Evolutionary conservation across 2,329 filamentous ascomycete species (phyloP).

Genomic region (Calonectria fujianensis): DNA sequence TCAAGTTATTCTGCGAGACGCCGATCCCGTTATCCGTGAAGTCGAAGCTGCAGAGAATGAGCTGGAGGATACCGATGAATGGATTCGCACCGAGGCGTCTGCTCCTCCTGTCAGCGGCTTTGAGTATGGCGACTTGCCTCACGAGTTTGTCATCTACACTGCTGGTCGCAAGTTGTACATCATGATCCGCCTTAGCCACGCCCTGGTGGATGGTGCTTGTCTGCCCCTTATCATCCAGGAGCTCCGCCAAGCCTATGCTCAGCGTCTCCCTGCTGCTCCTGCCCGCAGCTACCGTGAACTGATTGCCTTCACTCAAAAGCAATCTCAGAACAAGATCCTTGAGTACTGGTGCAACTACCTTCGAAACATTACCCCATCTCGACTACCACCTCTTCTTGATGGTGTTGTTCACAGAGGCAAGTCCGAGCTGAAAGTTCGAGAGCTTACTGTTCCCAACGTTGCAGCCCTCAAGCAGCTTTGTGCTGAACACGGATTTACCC

Average conservation of each 20-base stretch:
- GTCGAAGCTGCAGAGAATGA: neutral
- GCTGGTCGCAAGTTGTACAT: slow-evolving; percentile 14
- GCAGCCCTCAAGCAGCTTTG: slow-evolving; percentile 16
- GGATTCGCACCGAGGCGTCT: slow-evolving; percentile 5
- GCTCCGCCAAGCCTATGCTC: slow-evolving; percentile 11
- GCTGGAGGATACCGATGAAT: slow-evolving; percentile 4
- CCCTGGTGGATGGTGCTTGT: slow-evolving; percentile 14
- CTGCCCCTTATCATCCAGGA: slow-evolving; percentile 14
- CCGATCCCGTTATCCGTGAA: slow-evolving; percentile 1
- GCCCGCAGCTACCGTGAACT: slow-evolving; percentile 16
- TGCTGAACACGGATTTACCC: slow-evolving; percentile 10
- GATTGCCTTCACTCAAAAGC: slow-evolving; percentile 12
- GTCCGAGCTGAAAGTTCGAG: neutral
- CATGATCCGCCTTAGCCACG: slow-evolving; percentile 13
- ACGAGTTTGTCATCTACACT: slow-evolving; percentile 6
- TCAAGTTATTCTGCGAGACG: slow-evolving; percentile 8
- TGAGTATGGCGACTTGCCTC: slow-evolving; percentile 3
- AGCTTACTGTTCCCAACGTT: slow-evolving; percentile 10
- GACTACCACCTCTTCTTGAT: slow-evolving; percentile 8
- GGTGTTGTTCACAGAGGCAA: slow-evolving; percentile 11
- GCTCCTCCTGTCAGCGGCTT: slow-evolving; percentile 7
- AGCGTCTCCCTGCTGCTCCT: slow-evolving; percentile 1
- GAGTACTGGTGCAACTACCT: slow-evolving; percentile 23
- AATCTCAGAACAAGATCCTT: slow-evolving; percentile 18
- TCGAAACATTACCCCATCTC: slow-evolving; percentile 1